A percentile compares a stretch with the other conserved stretches of the same genome.
These are phyloP conservation scores for Cystofilobasidium ferigula DNA, from an alignment of 768 basidiomycete genomes.

Conservation along the genomic window DNA sequence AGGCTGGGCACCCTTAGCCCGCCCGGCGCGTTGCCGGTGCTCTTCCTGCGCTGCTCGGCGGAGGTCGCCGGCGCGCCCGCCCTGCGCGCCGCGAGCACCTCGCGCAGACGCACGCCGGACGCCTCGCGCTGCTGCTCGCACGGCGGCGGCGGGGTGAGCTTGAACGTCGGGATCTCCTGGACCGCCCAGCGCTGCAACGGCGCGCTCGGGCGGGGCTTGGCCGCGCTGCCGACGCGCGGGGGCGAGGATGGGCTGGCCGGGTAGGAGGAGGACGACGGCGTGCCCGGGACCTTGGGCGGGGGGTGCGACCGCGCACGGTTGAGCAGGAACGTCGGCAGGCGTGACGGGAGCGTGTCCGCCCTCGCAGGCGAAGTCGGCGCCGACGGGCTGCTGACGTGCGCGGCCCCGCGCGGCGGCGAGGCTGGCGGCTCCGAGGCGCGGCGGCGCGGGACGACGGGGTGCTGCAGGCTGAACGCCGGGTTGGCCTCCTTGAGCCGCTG, in stretches of 20 bases:
- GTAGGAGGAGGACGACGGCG: neutral
- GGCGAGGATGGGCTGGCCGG: too few species aligned
- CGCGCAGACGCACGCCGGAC: too few species aligned
- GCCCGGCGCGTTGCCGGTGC: too few species aligned
- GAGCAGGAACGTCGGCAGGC: neutral
- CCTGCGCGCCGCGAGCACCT: too few species aligned
- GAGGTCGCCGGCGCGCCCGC: too few species aligned
- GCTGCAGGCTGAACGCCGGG: neutral
- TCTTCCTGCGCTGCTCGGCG: too few species aligned
- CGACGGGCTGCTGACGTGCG: neutral
- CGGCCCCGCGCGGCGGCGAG: neutral
- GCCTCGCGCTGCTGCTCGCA: conserved; percentile 1
- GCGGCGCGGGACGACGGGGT: neutral
- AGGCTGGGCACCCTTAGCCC: too few species aligned
- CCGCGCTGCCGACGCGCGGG: neutral
- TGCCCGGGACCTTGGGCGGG: neutral
- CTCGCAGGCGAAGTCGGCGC: neutral
- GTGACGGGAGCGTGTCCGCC: neutral
- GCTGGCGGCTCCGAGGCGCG: neutral
- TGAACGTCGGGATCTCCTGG: conserved; percentile 5
- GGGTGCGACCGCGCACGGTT: neutral
- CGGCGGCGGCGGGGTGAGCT: neutral
- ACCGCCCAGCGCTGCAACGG: neutral
- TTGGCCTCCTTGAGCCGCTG: neutral
- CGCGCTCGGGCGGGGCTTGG: neutral